A percentile compares a stretch with the other conserved stretches of the same genome.
phyloP scores from a whole-genome alignment of 23 red algal species.

The Chondrus crispus region DNA sequence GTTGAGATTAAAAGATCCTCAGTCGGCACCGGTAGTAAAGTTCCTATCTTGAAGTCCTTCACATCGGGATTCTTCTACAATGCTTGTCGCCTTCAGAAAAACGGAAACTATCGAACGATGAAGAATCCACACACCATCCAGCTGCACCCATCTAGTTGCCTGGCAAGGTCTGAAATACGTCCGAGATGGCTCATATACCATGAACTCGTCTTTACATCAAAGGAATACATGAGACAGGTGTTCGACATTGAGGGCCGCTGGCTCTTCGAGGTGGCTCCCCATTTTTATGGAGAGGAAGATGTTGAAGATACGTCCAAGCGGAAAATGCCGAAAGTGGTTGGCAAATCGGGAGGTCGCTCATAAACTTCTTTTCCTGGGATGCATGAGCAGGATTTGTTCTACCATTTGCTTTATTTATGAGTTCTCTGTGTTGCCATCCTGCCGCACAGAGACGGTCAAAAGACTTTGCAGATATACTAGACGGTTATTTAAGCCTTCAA shows the following conservation, averaged over 20 bases:
- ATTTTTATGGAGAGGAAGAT: slow-evolving; percentile 74
- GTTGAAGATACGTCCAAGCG: slow-evolving; percentile 54
- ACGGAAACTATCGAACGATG: slow-evolving; percentile 80
- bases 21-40: slow-evolving; percentile 37
- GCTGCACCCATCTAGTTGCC: slow-evolving; percentile 84
- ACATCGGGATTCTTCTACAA: slow-evolving; percentile 86
- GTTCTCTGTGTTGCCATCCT: not conserved
- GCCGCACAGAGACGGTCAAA: slow-evolving; percentile 46
- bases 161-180: slow-evolving; percentile 54
- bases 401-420: not conserved
- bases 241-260: slow-evolving; percentile 74
- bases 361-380: not conserved
- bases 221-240: slow-evolving; percentile 85
- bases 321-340: slow-evolving; percentile 58
- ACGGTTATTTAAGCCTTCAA: slow-evolving; percentile 45
- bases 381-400: not conserved
- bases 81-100: slow-evolving; percentile 72
- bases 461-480: slow-evolving; percentile 54
- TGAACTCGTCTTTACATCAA: slow-evolving; percentile 85
- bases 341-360: slow-evolving; percentile 18
- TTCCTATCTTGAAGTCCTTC: slow-evolving; percentile 74
- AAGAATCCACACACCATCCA: slow-evolving; percentile 77
- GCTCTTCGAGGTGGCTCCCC: slow-evolving; percentile 78
- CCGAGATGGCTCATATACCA: slow-evolving; percentile 84
- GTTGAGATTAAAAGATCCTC: slow-evolving; percentile 60